Evolutionary conservation across 1,139 yeast genomes (phyloP), one percentile per base, ranked within the genome.

Genomic region (Zygoascus hellenicus): DNA sequence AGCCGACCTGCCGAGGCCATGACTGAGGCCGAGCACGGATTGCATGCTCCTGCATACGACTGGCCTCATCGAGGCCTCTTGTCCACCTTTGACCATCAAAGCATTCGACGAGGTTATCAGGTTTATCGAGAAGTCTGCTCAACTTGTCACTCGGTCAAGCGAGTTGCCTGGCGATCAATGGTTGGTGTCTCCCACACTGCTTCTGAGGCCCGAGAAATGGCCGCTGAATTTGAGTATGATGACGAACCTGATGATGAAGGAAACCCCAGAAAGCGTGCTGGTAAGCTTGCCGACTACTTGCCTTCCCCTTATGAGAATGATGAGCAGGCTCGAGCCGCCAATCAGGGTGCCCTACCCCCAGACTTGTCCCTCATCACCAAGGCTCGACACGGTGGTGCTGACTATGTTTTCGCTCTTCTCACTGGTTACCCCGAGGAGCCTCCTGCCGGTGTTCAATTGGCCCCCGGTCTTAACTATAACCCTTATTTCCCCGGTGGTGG

Each of bases 401-500:
- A 94, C 70, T 92, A 94, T 74, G 85, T 92, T 70, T 92, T 92
- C 71, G 72, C 97, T 36, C 75, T 94, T 67, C 83, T 92, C 72
- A 92, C 98, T 55, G 98, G 99, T 66, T 92, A 92, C 77, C 97
- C 97, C 62, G 98, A 92, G 48, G 97, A 92, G 54, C 85, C 96
- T 50, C 99, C 99, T 58, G 97, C 97, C 38, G 99, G 99, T 75
- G 96, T 88, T 54, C 77, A 71, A 46, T 77, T 92, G 64, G 94
- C 97, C 52, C 85, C 87, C 54, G 98, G 97, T 56, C 71, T 95
- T 56, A 92, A 90, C 81, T 94, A 92, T 76, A 94, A 94, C 79
- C 98, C 98, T 66, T 92, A 92, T 78, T 92, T 92, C 96, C 97
- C 99, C 66, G 97, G 97, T 74, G 97, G 98, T 59, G 78, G 97